Evolutionary conservation across 495 filamentous ascomycete genomes (phyloP).

Genomic region (Daldinia bambusicola): DNA sequence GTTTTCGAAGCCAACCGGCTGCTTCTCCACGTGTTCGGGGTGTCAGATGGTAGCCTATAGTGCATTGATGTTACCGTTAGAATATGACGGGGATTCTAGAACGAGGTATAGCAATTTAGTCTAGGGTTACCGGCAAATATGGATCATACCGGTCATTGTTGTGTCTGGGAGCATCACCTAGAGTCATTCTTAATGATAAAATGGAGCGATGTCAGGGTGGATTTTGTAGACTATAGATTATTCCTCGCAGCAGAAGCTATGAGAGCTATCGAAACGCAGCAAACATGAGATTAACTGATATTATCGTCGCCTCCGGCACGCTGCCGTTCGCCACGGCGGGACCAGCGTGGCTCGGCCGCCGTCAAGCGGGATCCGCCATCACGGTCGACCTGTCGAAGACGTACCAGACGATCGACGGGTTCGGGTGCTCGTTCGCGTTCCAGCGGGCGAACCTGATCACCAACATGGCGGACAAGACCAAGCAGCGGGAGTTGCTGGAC

Average conservation of each 20-base stretch:
- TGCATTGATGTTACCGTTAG: conserved; percentile 28
- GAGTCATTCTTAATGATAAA: conserved; percentile 19
- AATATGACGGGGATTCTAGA: conserved; percentile 36
- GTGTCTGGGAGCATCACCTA: not conserved
- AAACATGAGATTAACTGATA: conserved; percentile 39
- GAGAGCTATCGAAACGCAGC: conserved; percentile 4
- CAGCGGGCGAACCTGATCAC: conserved; percentile 64
- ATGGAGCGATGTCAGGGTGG: conserved; percentile 1
- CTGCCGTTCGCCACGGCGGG: conserved; percentile 39
- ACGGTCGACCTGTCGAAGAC: conserved; percentile 55
- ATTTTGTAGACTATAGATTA: not conserved
- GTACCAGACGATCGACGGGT: conserved; percentile 62
- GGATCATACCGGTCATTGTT: conserved; percentile 17
- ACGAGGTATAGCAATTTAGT: conserved; percentile 30
- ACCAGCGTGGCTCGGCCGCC: conserved; percentile 36
- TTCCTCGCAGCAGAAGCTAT: not conserved
- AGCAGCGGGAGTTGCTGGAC: conserved; percentile 59
- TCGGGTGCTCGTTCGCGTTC: conserved; percentile 65
- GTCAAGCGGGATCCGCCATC: conserved; percentile 50
- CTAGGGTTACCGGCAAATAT: conserved; percentile 36
- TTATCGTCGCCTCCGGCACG: conserved; percentile 22
- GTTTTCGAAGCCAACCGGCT: conserved; percentile 16
- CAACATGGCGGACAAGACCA: conserved; percentile 57
- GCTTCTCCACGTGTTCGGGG: conserved; percentile 33
- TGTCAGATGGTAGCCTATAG: conserved; percentile 14